Base-by-base conservation (phyloP, 352 stramenopile genomes). In the Globisporangium paddicum region DNA sequence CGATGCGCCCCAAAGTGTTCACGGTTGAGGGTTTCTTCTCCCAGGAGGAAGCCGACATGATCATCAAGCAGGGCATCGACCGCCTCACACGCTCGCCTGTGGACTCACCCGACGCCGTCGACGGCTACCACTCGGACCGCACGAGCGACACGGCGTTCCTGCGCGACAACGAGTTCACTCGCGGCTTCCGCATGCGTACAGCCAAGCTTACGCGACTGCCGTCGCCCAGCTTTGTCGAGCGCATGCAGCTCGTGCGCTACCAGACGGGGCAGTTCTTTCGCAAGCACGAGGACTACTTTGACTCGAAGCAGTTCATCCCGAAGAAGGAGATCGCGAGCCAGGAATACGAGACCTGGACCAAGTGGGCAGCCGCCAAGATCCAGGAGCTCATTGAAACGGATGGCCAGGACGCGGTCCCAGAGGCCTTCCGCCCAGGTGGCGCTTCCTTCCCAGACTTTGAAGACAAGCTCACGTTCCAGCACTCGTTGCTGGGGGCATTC, bases 231-330 rank as follows among this genome's bases (percentile, higher is more conserved):
- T 86, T 79, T 54, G 63, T 62, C 7, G 82, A 89, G 65, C 68
- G 70, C 11, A 34, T 89, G 61, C 82, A 91, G 42, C 74, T 89
- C 21, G 82, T 91, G 56, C 72, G 79, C 5, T 91, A 91, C 56
- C 64, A 87, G 59, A 75, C 64, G 0, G 79, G 75, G 3, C 79
- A 89, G 64, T 87, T 89, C 57, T 91, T 87, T 54, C 82, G 82
- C 32, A 80, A 88, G 58, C 82, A 89, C 56, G 73, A 89, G 58
- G 82, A 91, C 57, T 89, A 89, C 58, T 91, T 91, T 58, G 68
- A 83, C 32, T 86, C 73, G 21, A 89, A 87, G 60, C 67, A 79
- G 58, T 89, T 90, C 34, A 32, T 89, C 11, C 73, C 72, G 3
- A 69, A 51, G 34, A 71, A 83, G 16, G 42, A 70, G 41, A 60